phyloP scores from a whole-genome alignment of 2,329 filamentous ascomycete species.

The Blastomyces percursus region DNA sequence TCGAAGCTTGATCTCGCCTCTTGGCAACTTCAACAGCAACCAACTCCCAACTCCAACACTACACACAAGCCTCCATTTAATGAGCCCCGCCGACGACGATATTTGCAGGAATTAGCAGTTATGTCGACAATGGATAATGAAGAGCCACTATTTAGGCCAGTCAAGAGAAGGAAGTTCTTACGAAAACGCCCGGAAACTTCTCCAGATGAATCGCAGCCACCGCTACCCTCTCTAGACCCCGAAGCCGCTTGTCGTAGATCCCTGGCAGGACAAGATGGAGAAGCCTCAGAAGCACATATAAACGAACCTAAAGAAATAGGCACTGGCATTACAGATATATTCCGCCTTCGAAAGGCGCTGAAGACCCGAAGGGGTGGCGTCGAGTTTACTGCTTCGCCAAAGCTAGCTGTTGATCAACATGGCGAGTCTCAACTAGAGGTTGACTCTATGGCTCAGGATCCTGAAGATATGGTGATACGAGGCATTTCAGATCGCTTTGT shows the following conservation, averaged over 20 bases:
- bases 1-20: background rate
- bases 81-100: background rate
- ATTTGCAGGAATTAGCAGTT: background rate
- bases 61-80: background rate
- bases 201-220: constrained; percentile 4
- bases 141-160: constrained; percentile 36
- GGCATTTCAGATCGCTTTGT: constrained; percentile 45
- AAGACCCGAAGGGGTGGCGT: constrained; percentile 35
- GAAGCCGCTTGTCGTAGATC: background rate
- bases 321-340: constrained; percentile 22
- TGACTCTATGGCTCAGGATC: constrained; percentile 21
- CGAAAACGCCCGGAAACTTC: constrained; percentile 32
- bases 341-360: constrained; percentile 30
- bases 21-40: background rate
- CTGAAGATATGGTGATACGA: constrained; percentile 27
- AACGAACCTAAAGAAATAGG: constrained; percentile 11
- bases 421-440: constrained; percentile 19
- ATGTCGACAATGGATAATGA: constrained; percentile 12
- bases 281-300: background rate
- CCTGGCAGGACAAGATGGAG: constrained; percentile 2
- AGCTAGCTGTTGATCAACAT: constrained; percentile 12
- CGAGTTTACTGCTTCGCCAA: constrained; percentile 33
- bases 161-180: constrained; percentile 42
- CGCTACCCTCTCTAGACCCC: background rate
- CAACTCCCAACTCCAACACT: background rate